Percentiles rank a stretch among this genome's conserved stretches.
Conservation (phyloP, 768 basidiomycete genomes). For the Coprinopsis cinerea region DNA sequence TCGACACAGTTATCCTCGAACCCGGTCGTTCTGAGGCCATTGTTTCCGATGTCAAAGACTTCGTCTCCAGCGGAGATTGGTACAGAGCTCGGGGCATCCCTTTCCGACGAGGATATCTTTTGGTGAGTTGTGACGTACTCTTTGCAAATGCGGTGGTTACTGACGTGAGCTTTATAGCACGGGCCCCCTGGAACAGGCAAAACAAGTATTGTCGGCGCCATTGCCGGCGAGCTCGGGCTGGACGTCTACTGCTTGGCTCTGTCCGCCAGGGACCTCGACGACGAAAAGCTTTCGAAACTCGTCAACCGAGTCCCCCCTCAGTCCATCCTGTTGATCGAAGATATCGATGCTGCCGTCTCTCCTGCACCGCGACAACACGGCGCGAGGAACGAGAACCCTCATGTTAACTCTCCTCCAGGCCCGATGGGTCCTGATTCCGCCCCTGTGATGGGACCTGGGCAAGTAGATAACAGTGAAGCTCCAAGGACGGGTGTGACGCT, state of each 20-base stretch:
- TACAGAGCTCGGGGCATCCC: slow-evolving; percentile 63
- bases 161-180: slow-evolving; percentile 28
- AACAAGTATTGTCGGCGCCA: slow-evolving; percentile 59
- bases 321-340: slow-evolving; percentile 66
- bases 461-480: not conserved
- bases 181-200: slow-evolving; percentile 71
- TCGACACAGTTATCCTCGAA: slow-evolving; percentile 55
- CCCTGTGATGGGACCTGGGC: no score
- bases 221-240: slow-evolving; percentile 66
- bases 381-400: not conserved
- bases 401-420: not conserved
- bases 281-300: slow-evolving; percentile 44
- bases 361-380: no score
- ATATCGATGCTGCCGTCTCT: slow-evolving; percentile 53
- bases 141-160: not conserved
- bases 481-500: slow-evolving; percentile 41
- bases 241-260: slow-evolving; percentile 62
- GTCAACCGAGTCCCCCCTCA: slow-evolving; percentile 46
- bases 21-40: slow-evolving; percentile 51
- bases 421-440: not conserved
- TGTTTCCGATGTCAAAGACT: slow-evolving; percentile 54
- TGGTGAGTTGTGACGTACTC: slow-evolving; percentile 21
- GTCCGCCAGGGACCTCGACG: slow-evolving; percentile 50
- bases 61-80: slow-evolving; percentile 53
- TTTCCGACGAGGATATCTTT: slow-evolving; percentile 61